Evolutionary conservation across 2,329 filamentous ascomycete genomes (phyloP), one percentile per base, ranked within the genome.

Genomic region (Fusarium hostae): DNA sequence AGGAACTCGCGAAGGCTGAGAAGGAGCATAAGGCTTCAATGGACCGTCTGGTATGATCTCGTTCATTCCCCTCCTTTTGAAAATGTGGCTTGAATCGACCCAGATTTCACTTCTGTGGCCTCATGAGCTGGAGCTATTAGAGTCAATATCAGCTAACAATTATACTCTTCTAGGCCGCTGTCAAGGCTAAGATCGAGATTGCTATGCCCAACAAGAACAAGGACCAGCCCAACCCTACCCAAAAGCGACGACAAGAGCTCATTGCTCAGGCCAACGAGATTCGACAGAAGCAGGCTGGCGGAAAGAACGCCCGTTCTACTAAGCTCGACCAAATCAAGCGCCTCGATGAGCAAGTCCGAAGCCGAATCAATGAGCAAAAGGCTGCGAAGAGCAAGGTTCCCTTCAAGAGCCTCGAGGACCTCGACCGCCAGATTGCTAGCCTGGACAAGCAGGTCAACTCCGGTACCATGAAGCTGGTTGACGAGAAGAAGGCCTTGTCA

Each of bases 381-480:
- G 88, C 87, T 61, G 92, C 93, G 72, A 92, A 93, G 78, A 88
- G 89, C 83, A 93, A 94, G 81, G 88, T 97, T 68, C 86, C 90
- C 58, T 98, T 92, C 89, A 97, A 96, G 89, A 94, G 86, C 76
- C 89, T 90, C 59, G 95, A 97, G 63, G 96, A 98, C 71, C 85
- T 99, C 73, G 94, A 98, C 81, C 87, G 87, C 71, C 90, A 96
- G 82, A 96, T 98, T 76, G 88, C 89, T 66, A 86, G 87, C 57
- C 90, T 98, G 59, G 93, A 97, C 74, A 91, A 91, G 82, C 89
- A 95, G 81, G 94, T 98, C 76, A 93, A 97, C 81, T 89, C 90
- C 39, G 95, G 95, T 72, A 92, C 89, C 81, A 95, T 99, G 92
- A 97, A 95, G 85, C 86, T 99, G 56, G 96, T 98, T 15, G 96